Conservation (phyloP, 179 eudicot species). For the Pouteria campechiana region DNA sequence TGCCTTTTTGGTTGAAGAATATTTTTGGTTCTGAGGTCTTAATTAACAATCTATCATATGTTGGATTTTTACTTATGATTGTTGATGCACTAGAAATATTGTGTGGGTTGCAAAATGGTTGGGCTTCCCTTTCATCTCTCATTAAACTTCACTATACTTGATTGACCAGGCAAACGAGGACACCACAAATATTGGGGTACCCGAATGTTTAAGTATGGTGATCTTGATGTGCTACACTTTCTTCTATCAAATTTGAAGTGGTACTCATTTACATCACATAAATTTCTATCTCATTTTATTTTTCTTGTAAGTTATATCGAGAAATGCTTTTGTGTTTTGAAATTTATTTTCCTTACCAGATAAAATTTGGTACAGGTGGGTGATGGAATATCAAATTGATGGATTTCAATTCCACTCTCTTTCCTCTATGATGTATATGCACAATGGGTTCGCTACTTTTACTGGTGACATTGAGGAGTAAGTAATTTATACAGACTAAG, state of each 20-base stretch:
- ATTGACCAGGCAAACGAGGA: conserved; percentile 75
- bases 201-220: conserved; percentile 96
- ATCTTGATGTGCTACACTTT: conserved; percentile 85
- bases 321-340: background rate
- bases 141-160: no score
- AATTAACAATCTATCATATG: no score
- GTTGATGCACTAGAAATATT: no score
- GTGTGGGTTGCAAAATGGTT: no score
- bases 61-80: no score
- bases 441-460: conserved; percentile 91
- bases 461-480: conserved; percentile 91
- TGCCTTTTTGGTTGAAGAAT: background rate
- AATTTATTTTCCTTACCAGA: conserved; percentile 1
- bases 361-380: conserved; percentile 76
- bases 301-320: background rate
- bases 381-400: conserved; percentile 81
- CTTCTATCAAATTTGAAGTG: conserved; percentile 92
- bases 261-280: conserved; percentile 24
- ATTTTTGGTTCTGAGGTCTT: background rate
- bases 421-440: conserved; percentile 92
- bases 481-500: no score
- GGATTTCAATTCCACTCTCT: conserved; percentile 96
- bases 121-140: no score
- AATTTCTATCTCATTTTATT: background rate
- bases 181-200: conserved; percentile 98